Percentiles rank a stretch among this genome's conserved stretches.
These are phyloP conservation scores for Calonectria crousiana DNA, from an alignment of 2,329 filamentous ascomycete genomes.

Conservation along the genomic window DNA sequence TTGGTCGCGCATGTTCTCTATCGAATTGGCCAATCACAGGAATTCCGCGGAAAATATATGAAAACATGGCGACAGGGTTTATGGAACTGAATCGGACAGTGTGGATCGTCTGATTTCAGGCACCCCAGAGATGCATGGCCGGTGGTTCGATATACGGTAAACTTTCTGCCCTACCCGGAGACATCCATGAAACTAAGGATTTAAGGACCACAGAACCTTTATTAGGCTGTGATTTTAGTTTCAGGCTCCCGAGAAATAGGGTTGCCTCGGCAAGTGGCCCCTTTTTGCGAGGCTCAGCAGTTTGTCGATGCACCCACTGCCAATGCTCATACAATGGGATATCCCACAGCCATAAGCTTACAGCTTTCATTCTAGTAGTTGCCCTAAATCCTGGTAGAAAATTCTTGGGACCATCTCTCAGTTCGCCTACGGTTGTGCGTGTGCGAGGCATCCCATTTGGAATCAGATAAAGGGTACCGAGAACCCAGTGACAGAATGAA, in stretches of 20 bases:
- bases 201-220: not conserved
- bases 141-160: not conserved
- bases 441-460: too few relatives aligned
- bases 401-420: not conserved
- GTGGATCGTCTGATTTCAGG: not conserved
- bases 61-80: not conserved
- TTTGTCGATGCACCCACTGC: not conserved
- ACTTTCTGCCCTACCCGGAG: not conserved
- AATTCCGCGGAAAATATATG: not conserved
- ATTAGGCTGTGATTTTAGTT: not conserved
- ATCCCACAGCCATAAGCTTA: not conserved
- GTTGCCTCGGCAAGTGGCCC: too few relatives aligned
- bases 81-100: not conserved
- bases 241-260: not conserved
- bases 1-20: not conserved
- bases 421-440: not conserved
- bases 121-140: not conserved
- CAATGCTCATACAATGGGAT: not conserved
- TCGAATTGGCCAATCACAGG: not conserved
- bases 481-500: not conserved
- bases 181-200: not conserved
- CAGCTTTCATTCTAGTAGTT: not conserved
- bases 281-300: not conserved
- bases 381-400: too few relatives aligned
- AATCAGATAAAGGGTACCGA: not conserved